Evolutionary conservation across 306 rosid genomes (phyloP), one percentile per base, ranked within the genome.

Genomic region (Cotoneaster glaucophyllus): DNA sequence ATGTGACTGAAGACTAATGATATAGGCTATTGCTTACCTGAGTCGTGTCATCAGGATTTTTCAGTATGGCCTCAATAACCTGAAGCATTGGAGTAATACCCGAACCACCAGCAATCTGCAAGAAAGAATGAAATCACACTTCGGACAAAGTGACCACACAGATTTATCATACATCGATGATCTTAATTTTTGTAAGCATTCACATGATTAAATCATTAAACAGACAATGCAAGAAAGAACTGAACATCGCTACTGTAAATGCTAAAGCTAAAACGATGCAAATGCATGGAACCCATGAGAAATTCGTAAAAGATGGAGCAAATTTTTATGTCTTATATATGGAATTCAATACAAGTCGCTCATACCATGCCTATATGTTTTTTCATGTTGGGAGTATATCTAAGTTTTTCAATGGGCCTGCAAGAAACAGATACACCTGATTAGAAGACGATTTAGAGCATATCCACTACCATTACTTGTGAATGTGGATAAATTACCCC

Each of bases 41-140:
- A 70, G 98, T 90, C 26, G 77, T 85, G 85, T 96, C 99, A 34
- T 93, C 97, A 12, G 98, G 91, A 79, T 96, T 93, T 92, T 89
- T 93, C 84, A 91, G 81, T 72, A 96, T 82, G 77, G 99, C 99
- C 79, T 93, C 99, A 85, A 93, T 88, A 64, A 96, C 89, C 86
- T 96, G 98, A 80, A 96, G 96, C 98, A 96, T 90, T 52, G 98
- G 99, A 73, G 99, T 96, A 80, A 96, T 96, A 79, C 99, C 97
- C 4, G 98, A 63, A 77, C 99, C 98, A 26, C 99, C 98, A 11
- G 99, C 98, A 87, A 96, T 82, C 99, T 93, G 86, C 64, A 79
- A 69, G 69, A 70, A 79, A 52, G 34, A 78, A 77, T 67, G 28
- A 61, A 44, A 56, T 4, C 53, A 3, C 73, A 44, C 19, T 59